A percentile compares a stretch with the other conserved stretches of the same genome.
phyloP scores from a whole-genome alignment of 2,329 filamentous ascomycete genomes.

The Colletotrichum kahawae region DNA sequence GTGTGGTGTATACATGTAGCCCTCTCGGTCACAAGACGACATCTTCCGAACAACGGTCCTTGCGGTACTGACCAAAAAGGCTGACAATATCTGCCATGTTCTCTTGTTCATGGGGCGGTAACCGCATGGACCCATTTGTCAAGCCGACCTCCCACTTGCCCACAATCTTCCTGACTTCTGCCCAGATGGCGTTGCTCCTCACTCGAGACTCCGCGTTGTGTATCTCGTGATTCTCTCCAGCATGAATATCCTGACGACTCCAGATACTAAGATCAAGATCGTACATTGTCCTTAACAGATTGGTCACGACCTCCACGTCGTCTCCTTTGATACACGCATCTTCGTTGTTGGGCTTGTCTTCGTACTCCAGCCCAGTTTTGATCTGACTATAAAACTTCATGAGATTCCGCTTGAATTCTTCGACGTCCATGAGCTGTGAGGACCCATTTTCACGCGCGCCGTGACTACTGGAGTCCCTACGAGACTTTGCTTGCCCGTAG shows the following conservation, averaged over 20 bases:
- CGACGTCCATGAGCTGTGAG: too few relatives aligned
- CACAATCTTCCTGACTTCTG: background rate
- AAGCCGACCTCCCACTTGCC: background rate
- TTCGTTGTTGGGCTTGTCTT: constrained; percentile 28
- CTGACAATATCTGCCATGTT: too few relatives aligned
- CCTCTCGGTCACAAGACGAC: too few relatives aligned
- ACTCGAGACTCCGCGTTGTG: background rate
- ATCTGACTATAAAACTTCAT: background rate
- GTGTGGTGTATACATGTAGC: too few relatives aligned
- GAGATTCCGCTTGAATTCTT: background rate
- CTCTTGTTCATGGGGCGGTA: too few relatives aligned
- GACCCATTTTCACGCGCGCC: too few relatives aligned
- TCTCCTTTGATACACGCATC: constrained; percentile 39
- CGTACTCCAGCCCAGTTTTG: constrained; percentile 24
- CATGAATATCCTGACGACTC: background rate
- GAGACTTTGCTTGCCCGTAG: too few relatives aligned
- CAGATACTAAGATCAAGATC: background rate
- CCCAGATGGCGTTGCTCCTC: background rate
- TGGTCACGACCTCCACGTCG: constrained; percentile 42
- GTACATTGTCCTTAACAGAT: constrained; percentile 21
- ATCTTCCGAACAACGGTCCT: too few relatives aligned
- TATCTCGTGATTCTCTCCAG: background rate
- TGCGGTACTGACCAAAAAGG: too few relatives aligned
- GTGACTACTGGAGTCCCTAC: too few relatives aligned
- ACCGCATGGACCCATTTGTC: too few relatives aligned